Percentiles rank a stretch among this genome's conserved stretches.
Evolutionary conservation across 768 basidiomycete species (phyloP).

Genomic region (Candolleomyces efflorescens): DNA sequence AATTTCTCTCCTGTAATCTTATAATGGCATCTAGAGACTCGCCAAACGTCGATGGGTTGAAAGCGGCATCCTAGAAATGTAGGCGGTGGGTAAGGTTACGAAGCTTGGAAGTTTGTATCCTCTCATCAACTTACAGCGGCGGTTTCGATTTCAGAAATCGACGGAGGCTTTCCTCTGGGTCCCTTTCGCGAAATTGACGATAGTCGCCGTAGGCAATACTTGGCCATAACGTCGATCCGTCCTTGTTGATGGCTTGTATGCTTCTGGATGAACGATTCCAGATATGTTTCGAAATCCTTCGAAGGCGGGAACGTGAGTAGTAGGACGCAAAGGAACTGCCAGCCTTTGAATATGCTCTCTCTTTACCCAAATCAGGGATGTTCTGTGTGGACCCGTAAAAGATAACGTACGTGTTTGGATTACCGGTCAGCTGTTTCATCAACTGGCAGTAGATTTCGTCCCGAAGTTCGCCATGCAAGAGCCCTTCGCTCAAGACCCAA

Average conservation of each 20-base stretch:
- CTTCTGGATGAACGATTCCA: constrained; percentile 74
- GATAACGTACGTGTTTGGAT: constrained; percentile 66
- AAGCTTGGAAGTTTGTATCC: background rate
- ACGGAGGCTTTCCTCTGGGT: constrained; percentile 80
- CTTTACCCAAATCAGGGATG: constrained; percentile 32
- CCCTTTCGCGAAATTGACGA: constrained; percentile 76
- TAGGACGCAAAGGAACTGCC: constrained; percentile 89
- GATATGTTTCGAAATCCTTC: constrained; percentile 85
- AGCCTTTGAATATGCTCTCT: constrained; percentile 85
- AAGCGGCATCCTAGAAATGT: constrained; percentile 74
- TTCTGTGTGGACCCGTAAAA: background rate
- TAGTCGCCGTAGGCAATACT: constrained; percentile 82
- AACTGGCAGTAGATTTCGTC: constrained; percentile 94
- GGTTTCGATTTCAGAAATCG: constrained; percentile 83
- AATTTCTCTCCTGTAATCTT: constrained; percentile 80
- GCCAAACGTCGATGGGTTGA: constrained; percentile 92
- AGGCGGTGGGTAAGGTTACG: constrained; percentile 8
- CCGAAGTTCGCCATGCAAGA: constrained; percentile 76
- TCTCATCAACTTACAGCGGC: constrained; percentile 56
- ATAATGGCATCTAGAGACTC: constrained; percentile 84
- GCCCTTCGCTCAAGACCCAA: constrained; percentile 79
- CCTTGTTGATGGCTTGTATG: constrained; percentile 66
- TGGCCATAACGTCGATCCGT: constrained; percentile 85
- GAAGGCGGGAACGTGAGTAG: constrained; percentile 92
- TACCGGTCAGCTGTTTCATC: constrained; percentile 86